A percentile compares a stretch with the other conserved stretches of the same genome.
Evolutionary conservation across 139 green algal species (phyloP).

Genomic region (Zygnema circumcarinatum): DNA sequence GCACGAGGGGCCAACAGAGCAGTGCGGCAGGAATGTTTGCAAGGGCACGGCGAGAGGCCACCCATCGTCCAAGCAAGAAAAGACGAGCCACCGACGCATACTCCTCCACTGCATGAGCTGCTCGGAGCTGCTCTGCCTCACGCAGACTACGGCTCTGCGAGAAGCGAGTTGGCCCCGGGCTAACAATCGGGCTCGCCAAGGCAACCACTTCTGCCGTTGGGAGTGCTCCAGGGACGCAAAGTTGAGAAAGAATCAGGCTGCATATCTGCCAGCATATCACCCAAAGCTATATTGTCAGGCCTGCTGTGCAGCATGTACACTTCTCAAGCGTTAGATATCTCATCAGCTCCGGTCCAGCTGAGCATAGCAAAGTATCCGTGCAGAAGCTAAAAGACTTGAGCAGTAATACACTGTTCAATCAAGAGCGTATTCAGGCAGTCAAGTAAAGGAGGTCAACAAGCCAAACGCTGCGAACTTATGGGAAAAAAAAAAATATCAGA

Average conservation of each 20-base stretch:
- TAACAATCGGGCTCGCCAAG: conserved; percentile 4
- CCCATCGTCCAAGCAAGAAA: conserved; percentile 17
- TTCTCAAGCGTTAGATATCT: too few species aligned
- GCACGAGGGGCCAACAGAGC: conserved; percentile 55
- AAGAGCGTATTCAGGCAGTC: too few species aligned
- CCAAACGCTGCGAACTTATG: too few species aligned
- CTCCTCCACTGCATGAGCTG: neutral
- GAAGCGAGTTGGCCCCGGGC: neutral
- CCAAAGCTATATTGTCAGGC: too few species aligned
- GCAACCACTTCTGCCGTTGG: conserved; percentile 1
- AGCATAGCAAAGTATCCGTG: too few species aligned
- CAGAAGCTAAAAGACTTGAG: too few species aligned
- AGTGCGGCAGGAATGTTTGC: conserved; percentile 34
- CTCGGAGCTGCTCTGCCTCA: neutral
- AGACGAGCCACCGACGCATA: conserved; percentile 27
- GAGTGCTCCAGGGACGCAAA: conserved; percentile 27
- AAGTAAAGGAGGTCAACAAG: too few species aligned
- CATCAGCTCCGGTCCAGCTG: too few species aligned
- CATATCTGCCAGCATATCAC: conserved; percentile 37
- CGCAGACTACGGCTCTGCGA: neutral
- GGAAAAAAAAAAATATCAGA: too few species aligned
- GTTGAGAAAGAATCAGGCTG: conserved; percentile 41
- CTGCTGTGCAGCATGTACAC: too few species aligned
- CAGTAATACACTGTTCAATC: too few species aligned
- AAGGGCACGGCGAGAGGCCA: conserved; percentile 16